Evolutionary conservation across 73 alveolate genomes (phyloP).

Genomic region (Paramecium octaurelia): DNA sequence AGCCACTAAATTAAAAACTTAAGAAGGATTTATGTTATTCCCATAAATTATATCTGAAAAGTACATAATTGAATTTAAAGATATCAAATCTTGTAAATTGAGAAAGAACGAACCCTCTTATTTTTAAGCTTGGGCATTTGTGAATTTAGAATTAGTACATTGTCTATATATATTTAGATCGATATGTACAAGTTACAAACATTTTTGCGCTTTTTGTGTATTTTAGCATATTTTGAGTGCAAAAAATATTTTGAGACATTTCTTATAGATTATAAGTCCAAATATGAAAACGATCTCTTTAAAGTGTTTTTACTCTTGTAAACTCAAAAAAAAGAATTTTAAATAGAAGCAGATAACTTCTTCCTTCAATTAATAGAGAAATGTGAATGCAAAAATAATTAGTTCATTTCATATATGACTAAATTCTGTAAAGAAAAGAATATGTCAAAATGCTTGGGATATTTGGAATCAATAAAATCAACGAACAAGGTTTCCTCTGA

Average conservation of each 20-base stretch:
- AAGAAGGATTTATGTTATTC: not conserved
- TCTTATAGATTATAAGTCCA: not conserved
- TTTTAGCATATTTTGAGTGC: not conserved
- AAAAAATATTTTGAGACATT: slow-evolving; percentile 15
- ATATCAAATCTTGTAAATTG: not conserved
- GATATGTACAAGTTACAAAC: not conserved
- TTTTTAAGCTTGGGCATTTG: slow-evolving; percentile 12
- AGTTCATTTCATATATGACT: not conserved
- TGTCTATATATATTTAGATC: not conserved
- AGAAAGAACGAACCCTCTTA: not conserved
- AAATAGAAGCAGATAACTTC: not conserved
- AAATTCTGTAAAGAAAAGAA: not conserved
- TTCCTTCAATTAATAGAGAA: not conserved
- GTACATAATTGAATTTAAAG: slow-evolving; percentile 6
- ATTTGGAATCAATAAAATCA: not conserved
- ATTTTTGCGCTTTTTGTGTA: slow-evolving; percentile 14
- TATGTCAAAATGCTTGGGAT: not conserved
- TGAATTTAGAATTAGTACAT: not conserved
- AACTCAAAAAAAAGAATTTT: not conserved
- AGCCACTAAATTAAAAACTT: not conserved
- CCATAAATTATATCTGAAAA: not conserved
- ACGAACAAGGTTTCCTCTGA: not conserved
- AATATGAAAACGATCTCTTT: not conserved
- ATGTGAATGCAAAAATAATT: not conserved
- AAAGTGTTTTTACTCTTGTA: not conserved